Conservation (phyloP, 352 stramenopile genomes). For the Phytopythium kandeliae region DNA sequence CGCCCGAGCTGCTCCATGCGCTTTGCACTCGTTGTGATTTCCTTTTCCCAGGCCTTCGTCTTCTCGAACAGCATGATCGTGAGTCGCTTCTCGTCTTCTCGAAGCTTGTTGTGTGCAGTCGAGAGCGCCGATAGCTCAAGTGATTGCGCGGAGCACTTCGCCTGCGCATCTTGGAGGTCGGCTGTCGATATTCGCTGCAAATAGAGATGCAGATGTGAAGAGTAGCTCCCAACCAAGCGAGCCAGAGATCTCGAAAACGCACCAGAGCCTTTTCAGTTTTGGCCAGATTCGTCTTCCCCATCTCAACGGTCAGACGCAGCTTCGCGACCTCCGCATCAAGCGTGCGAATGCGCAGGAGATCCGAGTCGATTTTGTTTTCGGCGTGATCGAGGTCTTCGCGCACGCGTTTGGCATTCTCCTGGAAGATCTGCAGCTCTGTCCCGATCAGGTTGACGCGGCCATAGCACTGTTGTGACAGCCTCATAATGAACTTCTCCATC, state of each 20-base stretch:
- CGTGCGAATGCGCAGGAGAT: constrained; percentile 51
- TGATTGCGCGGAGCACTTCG: constrained; percentile 21
- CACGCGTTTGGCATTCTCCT: constrained; percentile 30
- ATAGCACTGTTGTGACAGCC: constrained; percentile 59
- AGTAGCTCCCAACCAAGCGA: no score
- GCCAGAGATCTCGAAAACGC: neutral
- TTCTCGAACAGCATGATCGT: constrained; percentile 66
- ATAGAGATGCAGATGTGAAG: neutral
- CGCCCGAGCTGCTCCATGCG: constrained; percentile 38
- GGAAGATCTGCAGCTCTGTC: constrained; percentile 52
- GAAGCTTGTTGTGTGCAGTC: constrained; percentile 25
- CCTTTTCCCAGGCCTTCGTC: constrained; percentile 65
- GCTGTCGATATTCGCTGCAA: constrained; percentile 46
- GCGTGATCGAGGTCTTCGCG: constrained; percentile 54
- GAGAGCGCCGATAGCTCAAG: constrained; percentile 29
- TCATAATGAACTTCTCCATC: constrained; percentile 70
- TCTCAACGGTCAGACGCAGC: constrained; percentile 54
- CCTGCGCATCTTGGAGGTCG: constrained; percentile 39
- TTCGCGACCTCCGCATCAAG: constrained; percentile 64
- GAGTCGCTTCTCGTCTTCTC: constrained; percentile 47
- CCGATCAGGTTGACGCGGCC: constrained; percentile 49
- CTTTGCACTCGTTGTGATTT: constrained; percentile 45
- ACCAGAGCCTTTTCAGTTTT: constrained; percentile 48
- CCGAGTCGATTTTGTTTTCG: constrained; percentile 69
- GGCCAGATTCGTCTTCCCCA: constrained; percentile 42